Percentiles rank a stretch among this genome's conserved stretches.
Conservation (phyloP, 139 green algal species). For the Astrephomene gubernaculifera region DNA sequence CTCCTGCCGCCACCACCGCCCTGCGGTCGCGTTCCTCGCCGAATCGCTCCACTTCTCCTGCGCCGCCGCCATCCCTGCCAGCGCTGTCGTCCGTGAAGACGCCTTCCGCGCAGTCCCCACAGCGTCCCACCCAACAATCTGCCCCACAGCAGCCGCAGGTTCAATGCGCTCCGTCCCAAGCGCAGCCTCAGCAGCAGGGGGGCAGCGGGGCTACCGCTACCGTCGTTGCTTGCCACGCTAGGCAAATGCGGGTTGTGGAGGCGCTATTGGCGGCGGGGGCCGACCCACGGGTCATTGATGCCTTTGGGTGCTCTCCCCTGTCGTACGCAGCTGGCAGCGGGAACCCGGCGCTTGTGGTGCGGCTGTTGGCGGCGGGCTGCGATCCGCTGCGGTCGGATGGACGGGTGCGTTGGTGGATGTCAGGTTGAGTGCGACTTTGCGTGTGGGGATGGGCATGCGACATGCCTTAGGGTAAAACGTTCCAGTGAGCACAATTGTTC, state of each 20-base stretch:
- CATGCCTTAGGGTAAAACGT: too few relatives aligned
- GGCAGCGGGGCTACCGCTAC: too few relatives aligned
- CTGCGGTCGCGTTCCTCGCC: too few relatives aligned
- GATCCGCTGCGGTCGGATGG: neutral
- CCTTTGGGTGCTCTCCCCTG: conserved; percentile 15
- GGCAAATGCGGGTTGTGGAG: conserved; percentile 16
- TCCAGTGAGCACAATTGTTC: too few relatives aligned
- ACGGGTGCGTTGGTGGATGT: neutral
- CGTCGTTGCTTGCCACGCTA: neutral
- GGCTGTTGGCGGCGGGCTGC: conserved; percentile 26
- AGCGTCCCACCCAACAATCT: neutral
- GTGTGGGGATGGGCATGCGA: too few relatives aligned
- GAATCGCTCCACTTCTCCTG: too few relatives aligned
- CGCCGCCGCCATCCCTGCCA: neutral
- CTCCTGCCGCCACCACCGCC: neutral
- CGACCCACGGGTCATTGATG: neutral
- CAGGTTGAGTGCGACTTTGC: too few relatives aligned
- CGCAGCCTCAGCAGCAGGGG: neutral
- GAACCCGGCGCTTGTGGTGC: conserved; percentile 16
- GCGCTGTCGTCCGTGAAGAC: neutral
- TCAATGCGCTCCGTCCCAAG: too few relatives aligned
- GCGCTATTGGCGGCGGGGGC: conserved; percentile 8
- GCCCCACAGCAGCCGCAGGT: neutral
- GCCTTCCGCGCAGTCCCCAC: neutral
- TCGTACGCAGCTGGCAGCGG: conserved; percentile 33